Conservation (phyloP, 805 yeast species). For the Candida ovalis region DNA sequence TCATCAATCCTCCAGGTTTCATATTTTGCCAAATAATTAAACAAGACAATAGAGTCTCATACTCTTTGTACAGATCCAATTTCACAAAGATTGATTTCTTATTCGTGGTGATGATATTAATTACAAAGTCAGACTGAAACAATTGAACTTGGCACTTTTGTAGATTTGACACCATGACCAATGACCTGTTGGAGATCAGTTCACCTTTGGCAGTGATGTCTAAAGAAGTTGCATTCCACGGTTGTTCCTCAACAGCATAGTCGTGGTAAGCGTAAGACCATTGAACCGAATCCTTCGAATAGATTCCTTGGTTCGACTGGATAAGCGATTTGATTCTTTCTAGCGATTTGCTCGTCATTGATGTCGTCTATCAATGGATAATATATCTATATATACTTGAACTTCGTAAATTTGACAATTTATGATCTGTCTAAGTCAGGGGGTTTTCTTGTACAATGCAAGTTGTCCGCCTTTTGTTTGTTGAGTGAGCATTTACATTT, state of each 20-base stretch:
- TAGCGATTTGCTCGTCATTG: constrained; percentile 6
- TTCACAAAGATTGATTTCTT: constrained; percentile 29
- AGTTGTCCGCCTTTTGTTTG: too few relatives aligned
- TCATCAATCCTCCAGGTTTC: constrained; percentile 41
- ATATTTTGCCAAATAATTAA: constrained; percentile 49
- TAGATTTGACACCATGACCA: constrained; percentile 22
- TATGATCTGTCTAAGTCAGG: too few relatives aligned
- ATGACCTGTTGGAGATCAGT: constrained; percentile 17
- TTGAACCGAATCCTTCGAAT: constrained; percentile 8
- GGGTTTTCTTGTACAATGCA: too few relatives aligned
- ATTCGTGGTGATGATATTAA: constrained; percentile 39
- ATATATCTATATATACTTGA: not conserved
- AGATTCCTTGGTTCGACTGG: constrained; percentile 13
- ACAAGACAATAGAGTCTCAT: constrained; percentile 38
- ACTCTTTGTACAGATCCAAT: constrained; percentile 34
- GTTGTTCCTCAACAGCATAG: constrained; percentile 3
- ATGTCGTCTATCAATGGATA: too few relatives aligned
- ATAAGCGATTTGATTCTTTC: constrained; percentile 9
- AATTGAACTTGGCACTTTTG: constrained; percentile 29
- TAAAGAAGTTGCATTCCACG: constrained; percentile 24
- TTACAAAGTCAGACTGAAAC: constrained; percentile 29
- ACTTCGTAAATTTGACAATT: too few relatives aligned
- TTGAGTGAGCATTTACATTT: too few relatives aligned
- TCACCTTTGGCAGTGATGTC: constrained; percentile 26
- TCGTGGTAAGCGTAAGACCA: constrained; percentile 22